Evolutionary conservation across 371 early-diverging fungal genomes (phyloP), one percentile per base, ranked within the genome.

Genomic region (Mortierella sp.): DNA sequence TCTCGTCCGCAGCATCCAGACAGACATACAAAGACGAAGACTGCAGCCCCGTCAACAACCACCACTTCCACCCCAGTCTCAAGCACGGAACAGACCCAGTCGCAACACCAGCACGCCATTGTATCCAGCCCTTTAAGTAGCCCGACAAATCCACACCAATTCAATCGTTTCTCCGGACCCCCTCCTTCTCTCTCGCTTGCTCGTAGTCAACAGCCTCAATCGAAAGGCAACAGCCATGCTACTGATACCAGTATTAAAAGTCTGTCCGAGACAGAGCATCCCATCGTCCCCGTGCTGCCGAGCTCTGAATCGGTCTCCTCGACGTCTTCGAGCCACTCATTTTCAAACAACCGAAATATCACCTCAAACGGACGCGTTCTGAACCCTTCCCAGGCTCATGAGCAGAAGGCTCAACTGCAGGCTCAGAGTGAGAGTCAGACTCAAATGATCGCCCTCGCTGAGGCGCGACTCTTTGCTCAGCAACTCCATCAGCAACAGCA

Each of bases 41-140:
- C 46, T 44, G 26, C 51, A 57, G n/a, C 64, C 28, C 5, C 55
- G 15, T 31, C 57, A 27, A 23, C n/a, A 14, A 21, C 57, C 51
- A 42, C 39, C 56, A 19, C 27, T 42, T 37, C 14, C 23, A 39
- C 9, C 34, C 46, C 31, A 39, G 43, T 24, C 24, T 51, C 15
- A 44, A 50, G 6, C 55, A 51, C 55, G 37, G 39, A 61, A 31
- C 60, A 64, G 28, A 54, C 46, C 2, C 63, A 54, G 19, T 50
- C 50, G 51, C 55, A 31, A 32, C 50, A 28, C 50, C 55, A 31
- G 26, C 57, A 60, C 27, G 56, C 62, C 24, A 46, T 64, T 23
- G 73, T 75, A 27, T 59, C 64, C 28, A 67, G 69, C 41, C 75
- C 75, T 26, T 60, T 60, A 21, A 63, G 52, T 24, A 75, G 75